These are phyloP conservation scores for Pythium insidiosum DNA, from an alignment of 352 stramenopile species.

Conservation along the genomic window DNA sequence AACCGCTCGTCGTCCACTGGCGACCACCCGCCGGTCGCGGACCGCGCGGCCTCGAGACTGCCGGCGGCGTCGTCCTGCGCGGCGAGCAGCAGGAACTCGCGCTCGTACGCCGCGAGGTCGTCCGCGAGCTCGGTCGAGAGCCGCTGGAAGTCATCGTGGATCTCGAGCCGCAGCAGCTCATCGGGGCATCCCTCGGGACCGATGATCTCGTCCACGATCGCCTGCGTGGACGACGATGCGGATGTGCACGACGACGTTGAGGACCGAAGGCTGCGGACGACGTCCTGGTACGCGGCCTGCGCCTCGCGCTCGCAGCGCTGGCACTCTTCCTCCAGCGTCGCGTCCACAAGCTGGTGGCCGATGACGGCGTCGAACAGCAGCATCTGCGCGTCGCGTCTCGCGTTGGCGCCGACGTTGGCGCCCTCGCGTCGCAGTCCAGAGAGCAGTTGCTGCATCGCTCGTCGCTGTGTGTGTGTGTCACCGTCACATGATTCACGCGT, in stretches of 20 bases:
- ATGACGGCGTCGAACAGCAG: constrained; percentile 70
- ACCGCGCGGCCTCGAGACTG: constrained; percentile 23
- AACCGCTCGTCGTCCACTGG: constrained; percentile 51
- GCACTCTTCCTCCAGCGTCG: constrained; percentile 46
- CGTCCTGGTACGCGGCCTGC: constrained; percentile 14
- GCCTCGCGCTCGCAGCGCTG: constrained; percentile 30
- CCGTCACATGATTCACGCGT: too few relatives aligned
- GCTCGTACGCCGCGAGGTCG: constrained; percentile 28
- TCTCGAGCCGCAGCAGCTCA: constrained; percentile 43
- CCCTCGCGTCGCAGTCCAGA: constrained; percentile 5
- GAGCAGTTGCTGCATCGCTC: constrained; percentile 46
- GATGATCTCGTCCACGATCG: constrained; percentile 9
- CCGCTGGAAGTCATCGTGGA: constrained; percentile 21
- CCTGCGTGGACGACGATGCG: too few relatives aligned
- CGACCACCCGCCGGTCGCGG: constrained; percentile 34
- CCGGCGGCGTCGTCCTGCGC: constrained; percentile 23
- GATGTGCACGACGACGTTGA: too few relatives aligned
- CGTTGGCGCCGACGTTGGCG: constrained; percentile 10
- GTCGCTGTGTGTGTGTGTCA: constrained; percentile 18
- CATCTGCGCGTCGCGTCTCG: constrained; percentile 18
- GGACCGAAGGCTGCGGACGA: constrained; percentile 20
- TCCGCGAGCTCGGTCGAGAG: constrained; percentile 14
- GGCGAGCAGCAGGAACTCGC: constrained; percentile 26
- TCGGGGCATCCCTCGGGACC: constrained; percentile 16
- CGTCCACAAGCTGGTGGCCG: constrained; percentile 55